phyloP scores from a whole-genome alignment of 2,329 filamentous ascomycete species.

The Zalaria sp. region DNA sequence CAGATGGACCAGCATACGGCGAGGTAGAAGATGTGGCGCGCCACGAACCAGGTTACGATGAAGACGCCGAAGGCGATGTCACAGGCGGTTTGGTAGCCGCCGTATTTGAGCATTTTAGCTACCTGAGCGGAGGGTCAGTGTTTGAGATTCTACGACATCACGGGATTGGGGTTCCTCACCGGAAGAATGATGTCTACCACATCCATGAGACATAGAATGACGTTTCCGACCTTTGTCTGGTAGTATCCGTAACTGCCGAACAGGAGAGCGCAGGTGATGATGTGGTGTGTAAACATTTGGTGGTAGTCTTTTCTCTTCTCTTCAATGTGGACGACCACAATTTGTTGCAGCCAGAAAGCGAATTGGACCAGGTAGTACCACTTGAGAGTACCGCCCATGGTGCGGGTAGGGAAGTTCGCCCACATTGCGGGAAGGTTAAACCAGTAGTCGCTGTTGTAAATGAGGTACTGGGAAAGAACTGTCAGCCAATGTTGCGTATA shows the following conservation, averaged over 20 bases:
- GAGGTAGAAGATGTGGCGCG: conserved; percentile 69
- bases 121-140: conserved; percentile 34
- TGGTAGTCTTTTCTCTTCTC: conserved; percentile 86
- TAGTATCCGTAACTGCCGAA: conserved; percentile 75
- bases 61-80: conserved; percentile 77
- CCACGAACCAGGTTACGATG: conserved; percentile 69
- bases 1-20: conserved; percentile 74
- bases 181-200: conserved; percentile 79
- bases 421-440: conserved; percentile 66
- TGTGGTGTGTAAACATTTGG: conserved; percentile 92
- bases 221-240: conserved; percentile 72
- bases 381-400: conserved; percentile 63
- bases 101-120: conserved; percentile 89
- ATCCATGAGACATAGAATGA: conserved; percentile 88
- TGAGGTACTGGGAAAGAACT: conserved; percentile 50
- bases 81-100: conserved; percentile 60
- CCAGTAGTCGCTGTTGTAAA: conserved; percentile 64
- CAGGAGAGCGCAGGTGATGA: conserved; percentile 74
- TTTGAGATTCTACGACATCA: neutral
- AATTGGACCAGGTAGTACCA: conserved; percentile 83
- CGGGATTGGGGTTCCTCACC: conserved; percentile 35
- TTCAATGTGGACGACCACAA: conserved; percentile 88
- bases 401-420: conserved; percentile 69
- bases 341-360: conserved; percentile 88
- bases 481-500: neutral